Conservation (phyloP, 495 filamentous ascomycete species). For the Penicillium soppii region DNA sequence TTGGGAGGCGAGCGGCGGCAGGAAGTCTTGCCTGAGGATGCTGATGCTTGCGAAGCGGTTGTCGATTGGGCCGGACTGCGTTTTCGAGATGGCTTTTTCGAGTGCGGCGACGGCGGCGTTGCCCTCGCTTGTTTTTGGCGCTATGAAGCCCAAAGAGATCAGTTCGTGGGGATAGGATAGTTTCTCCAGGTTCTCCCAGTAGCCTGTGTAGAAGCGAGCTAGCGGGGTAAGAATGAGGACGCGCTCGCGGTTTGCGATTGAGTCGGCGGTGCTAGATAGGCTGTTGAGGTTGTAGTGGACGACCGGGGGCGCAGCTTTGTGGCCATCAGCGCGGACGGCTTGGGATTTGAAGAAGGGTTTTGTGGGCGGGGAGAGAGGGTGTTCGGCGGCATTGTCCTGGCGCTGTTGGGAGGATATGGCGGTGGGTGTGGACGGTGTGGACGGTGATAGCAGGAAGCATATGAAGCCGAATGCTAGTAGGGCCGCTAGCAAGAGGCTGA, state of each 20-base stretch:
- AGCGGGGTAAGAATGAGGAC: slow-evolving; percentile 92
- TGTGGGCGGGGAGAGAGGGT: slow-evolving; percentile 78
- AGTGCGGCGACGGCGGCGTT: slow-evolving; percentile 77
- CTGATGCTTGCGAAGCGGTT: slow-evolving; percentile 87
- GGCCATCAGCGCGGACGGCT: slow-evolving; percentile 53
- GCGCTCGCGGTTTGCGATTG: slow-evolving; percentile 75
- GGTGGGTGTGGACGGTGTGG: slow-evolving; percentile 33
- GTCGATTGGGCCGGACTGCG: slow-evolving; percentile 74
- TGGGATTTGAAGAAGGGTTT: slow-evolving; percentile 75
- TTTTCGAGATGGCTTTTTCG: slow-evolving; percentile 79
- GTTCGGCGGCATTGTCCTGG: slow-evolving; percentile 61
- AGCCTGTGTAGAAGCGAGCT: slow-evolving; percentile 85
- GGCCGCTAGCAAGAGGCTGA: slow-evolving; percentile 61
- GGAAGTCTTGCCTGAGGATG: slow-evolving; percentile 94
- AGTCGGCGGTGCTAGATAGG: slow-evolving; percentile 74
- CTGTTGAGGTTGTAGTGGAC: slow-evolving; percentile 93
- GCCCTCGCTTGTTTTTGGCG: slow-evolving; percentile 86
- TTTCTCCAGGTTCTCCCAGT: slow-evolving; percentile 91
- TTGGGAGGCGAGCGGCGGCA: slow-evolving; percentile 76
- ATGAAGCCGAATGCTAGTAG: slow-evolving; percentile 63
- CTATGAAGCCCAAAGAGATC: slow-evolving; percentile 93
- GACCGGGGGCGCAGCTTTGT: slow-evolving; percentile 74
- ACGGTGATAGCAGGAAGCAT: slow-evolving; percentile 60
- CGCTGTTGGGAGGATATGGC: slow-evolving; percentile 45
- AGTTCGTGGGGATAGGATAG: slow-evolving; percentile 89